Conservation (phyloP, 1,284 basidiomycete genomes). For the Pyrrhoderma noxium region DNA sequence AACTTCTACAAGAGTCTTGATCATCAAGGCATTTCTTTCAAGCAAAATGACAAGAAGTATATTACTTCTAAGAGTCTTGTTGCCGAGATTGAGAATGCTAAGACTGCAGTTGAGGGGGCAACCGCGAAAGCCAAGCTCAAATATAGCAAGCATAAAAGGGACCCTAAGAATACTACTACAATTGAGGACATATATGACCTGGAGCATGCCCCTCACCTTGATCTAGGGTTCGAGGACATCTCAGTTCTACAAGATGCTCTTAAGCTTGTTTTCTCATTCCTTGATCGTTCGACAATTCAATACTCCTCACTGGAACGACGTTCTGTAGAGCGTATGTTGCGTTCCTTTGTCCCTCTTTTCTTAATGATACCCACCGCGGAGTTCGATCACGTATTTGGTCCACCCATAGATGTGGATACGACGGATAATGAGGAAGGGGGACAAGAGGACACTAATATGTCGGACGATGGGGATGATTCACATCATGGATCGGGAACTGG, state of each 20-base stretch:
- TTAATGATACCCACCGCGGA: constrained; percentile 73
- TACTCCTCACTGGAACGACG: constrained; percentile 77
- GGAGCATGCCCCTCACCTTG: constrained; percentile 64
- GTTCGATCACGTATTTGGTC: constrained; percentile 68
- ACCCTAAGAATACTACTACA: constrained; percentile 29
- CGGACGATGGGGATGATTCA: constrained; percentile 27
- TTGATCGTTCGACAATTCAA: constrained; percentile 76
- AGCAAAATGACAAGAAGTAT: constrained; percentile 93
- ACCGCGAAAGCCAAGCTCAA: constrained; percentile 24
- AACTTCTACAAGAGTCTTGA: constrained; percentile 98
- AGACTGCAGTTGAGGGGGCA: constrained; percentile 57
- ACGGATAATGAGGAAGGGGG: constrained; percentile 39
- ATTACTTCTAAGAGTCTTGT: constrained; percentile 89
- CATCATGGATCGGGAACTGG: constrained; percentile 14
- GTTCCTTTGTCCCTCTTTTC: constrained; percentile 78
- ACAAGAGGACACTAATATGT: constrained; percentile 39
- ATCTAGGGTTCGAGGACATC: constrained; percentile 74
- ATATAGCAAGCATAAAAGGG: constrained; percentile 18
- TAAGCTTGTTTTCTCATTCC: constrained; percentile 85
- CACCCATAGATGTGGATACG: constrained; percentile 44
- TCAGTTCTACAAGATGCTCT: constrained; percentile 82
- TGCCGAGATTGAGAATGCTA: constrained; percentile 77
- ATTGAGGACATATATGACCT: constrained; percentile 24
- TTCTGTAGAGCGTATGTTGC: constrained; percentile 79
- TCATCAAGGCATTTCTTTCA: constrained; percentile 93